Evolutionary conservation across 164 flowering plant species (phyloP), one percentile per base, ranked within the genome.

Genomic region (Malania oleifera): DNA sequence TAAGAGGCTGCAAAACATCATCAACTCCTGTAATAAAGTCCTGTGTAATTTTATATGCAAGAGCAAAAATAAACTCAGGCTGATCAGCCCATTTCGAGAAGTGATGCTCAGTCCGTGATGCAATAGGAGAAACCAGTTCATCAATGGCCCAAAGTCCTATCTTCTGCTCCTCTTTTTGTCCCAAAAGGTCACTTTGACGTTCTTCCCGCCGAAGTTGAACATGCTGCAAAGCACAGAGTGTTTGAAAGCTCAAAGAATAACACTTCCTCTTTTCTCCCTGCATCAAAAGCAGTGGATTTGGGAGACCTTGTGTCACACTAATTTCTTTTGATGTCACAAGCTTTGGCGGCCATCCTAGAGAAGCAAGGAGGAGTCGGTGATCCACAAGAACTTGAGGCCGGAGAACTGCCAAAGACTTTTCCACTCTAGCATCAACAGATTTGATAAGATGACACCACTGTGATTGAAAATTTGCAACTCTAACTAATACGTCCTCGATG

Each of bases 271-370:
- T 74, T 5, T 70, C 78, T 57, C 72, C 83, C 62, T 75, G 67
- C 77, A 84, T 75, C 22, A 74, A 27, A 57, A 64, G 65, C 25
- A 86, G 63, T 18, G 87, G 87, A 57, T 86, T 84, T 40, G 75
- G 76, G 60, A 83, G 23, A 24, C 29, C 74, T 13, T 65, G 52
- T 12, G 66, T 54, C 18, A 58, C 69, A 40, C 62, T 75, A 19
- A 47, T 53, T 28, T 70, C 78, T 54, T 68, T 71, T 20, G 77
- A 54, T 3, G 78, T 54, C 27, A 66, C 29, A 51, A 86, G 72
- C 35, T 75, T 71, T 11, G 90, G 88, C 25, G 95, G 95, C 95
- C 95, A 87, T 57, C 86, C 85, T 14, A 86, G 51, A 54, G 86
- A 84, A 45, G 69, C 54, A 25, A 82, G 78, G 66, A 86, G 78